A percentile compares a stretch with the other conserved stretches of the same genome.
These are phyloP conservation scores for Diplotaxis tenuifolia DNA, from an alignment of 345 rosid genomes.

Conservation along the genomic window DNA sequence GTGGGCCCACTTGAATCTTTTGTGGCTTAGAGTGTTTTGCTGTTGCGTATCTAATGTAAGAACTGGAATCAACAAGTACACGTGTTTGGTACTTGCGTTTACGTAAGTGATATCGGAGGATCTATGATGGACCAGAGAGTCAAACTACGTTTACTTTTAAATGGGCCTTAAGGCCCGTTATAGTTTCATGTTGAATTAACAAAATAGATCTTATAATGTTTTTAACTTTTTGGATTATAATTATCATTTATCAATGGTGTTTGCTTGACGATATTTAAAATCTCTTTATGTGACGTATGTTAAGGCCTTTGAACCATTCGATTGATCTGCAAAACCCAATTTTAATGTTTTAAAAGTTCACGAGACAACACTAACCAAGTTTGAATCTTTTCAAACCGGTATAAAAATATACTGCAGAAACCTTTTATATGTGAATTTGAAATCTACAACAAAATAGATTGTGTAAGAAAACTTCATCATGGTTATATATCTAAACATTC, in stretches of 20 bases:
- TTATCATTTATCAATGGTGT: not conserved
- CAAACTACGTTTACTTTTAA: not conserved
- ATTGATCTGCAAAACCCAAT: not conserved
- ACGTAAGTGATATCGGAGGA: constrained; percentile 3
- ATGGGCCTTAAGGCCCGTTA: constrained; percentile 9
- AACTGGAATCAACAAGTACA: constrained; percentile 21
- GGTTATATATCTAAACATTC: not conserved
- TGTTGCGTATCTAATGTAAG: constrained; percentile 37
- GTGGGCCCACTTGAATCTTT: constrained; percentile 50
- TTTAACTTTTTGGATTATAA: not conserved
- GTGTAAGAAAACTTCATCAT: not conserved
- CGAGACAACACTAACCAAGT: not conserved
- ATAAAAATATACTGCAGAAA: not conserved
- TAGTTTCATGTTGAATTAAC: too few relatives aligned
- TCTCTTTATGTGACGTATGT: not conserved
- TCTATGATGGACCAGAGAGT: constrained; percentile 7
- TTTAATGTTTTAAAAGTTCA: not conserved
- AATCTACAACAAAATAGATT: not conserved
- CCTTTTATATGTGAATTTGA: not conserved
- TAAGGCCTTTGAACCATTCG: constrained; percentile 8
- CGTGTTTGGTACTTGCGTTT: constrained; percentile 24
- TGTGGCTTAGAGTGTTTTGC: constrained; percentile 46
- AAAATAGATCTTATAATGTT: not conserved
- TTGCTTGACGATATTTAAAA: not conserved
- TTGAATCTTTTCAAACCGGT: not conserved